phyloP scores from a whole-genome alignment of 257 asterid species.

The Ehretia macrophylla region DNA sequence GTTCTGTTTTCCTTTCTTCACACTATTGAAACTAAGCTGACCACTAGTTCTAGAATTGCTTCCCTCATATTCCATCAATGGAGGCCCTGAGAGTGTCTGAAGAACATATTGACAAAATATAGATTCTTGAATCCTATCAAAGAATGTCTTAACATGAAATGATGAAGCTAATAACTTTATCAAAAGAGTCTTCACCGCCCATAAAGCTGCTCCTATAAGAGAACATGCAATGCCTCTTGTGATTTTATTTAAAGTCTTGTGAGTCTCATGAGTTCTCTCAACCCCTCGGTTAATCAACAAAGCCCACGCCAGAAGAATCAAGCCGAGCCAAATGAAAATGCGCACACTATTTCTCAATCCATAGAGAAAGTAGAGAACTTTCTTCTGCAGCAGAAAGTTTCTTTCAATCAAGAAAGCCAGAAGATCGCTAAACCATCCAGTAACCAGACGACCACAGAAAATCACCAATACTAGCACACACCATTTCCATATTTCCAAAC shows the following conservation, averaged over 20 bases:
- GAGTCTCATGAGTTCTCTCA: neutral
- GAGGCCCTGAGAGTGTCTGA: slow-evolving; percentile 14
- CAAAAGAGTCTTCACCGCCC: slow-evolving; percentile 8
- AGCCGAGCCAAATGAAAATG: slow-evolving; percentile 21
- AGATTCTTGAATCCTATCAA: slow-evolving; percentile 15
- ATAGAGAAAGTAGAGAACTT: slow-evolving; percentile 22
- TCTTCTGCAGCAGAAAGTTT: slow-evolving; percentile 23
- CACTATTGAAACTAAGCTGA: slow-evolving; percentile 1
- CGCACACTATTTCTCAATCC: slow-evolving; percentile 24
- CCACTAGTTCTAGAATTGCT: neutral
- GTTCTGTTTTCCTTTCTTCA: slow-evolving; percentile 3
- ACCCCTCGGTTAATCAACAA: slow-evolving; percentile 10
- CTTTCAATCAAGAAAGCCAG: slow-evolving; percentile 25
- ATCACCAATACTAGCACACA: slow-evolving; percentile 22
- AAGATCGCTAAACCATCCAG: slow-evolving; percentile 19
- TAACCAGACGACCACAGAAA: slow-evolving; percentile 23
- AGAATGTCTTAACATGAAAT: slow-evolving; percentile 17
- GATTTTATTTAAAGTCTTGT: slow-evolving; percentile 9
- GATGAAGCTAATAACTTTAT: slow-evolving; percentile 8
- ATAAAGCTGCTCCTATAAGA: slow-evolving; percentile 14
- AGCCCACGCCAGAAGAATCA: slow-evolving; percentile 21
- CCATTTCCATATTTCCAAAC: slow-evolving; percentile 25
- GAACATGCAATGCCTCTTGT: slow-evolving; percentile 13
- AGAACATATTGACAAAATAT: slow-evolving; percentile 12
- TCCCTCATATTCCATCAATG: neutral